Base-by-base conservation (phyloP, 179 eudicot species). In the Dionaea muscipula region DNA sequence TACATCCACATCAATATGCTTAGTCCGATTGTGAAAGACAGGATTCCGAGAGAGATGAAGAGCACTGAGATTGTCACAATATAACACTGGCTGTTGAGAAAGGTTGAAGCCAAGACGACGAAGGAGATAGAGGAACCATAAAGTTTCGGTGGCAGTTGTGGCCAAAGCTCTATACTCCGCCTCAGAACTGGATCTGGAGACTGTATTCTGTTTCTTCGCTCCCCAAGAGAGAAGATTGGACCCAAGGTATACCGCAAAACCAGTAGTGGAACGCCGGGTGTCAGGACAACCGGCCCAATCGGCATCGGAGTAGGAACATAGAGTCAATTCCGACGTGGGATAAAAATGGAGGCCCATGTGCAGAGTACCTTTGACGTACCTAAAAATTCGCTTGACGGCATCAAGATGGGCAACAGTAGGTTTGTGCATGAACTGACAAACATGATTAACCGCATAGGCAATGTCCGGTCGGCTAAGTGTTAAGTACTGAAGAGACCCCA, bases 291-390 rank as follows among this genome's bases (percentile, higher is more conserved):
- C 45, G 17, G 3, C 47, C 57, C n/a, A 53, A 19, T 36, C 19
- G 7, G 57, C 57, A 53, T 53, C 43, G 2, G 41, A 53, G n/a
- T 19, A 53, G 5, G 53, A n/a, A n/a, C n/a, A n/a, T n/a, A n/a
- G n/a, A n/a, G n/a, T n/a, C n/a, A n/a, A n/a, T n/a, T n/a, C n/a
- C n/a, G n/a, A n/a, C n/a, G n/a, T n/a, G n/a, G n/a, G n/a, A n/a
- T n/a, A n/a, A n/a, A n/a, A n/a, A n/a, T n/a, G n/a, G n/a, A n/a
- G n/a, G n/a, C n/a, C n/a, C n/a, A n/a, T n/a, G n/a, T n/a, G n/a
- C n/a, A n/a, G n/a, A n/a, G 47, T 43, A 43, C 20, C 5, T 43
- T 43, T 43, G 5, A 43, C 17, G 12, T 43, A 43, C 20, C 47
- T 15, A 16, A 43, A 15, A 14, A 43, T 43, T 14, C 47, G 47